Evolutionary conservation across 1,284 basidiomycete species (phyloP).

Genomic region (Ceratobasidium sp.): DNA sequence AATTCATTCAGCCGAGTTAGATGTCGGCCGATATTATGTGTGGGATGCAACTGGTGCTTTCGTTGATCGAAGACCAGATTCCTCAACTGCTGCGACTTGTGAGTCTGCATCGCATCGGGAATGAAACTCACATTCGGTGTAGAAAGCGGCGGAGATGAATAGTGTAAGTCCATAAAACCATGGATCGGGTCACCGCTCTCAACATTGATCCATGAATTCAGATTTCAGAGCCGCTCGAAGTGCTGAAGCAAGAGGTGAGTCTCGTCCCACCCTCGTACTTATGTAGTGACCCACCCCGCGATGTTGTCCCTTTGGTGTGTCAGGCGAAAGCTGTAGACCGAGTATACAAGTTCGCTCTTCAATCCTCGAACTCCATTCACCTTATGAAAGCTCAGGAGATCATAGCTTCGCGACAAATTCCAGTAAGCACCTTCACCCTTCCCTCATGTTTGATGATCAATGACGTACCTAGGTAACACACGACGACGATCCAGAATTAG

Average conservation of each 20-base stretch:
- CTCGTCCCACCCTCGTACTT: no score
- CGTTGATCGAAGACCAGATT: slow-evolving; percentile 1
- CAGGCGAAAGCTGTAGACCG: slow-evolving; percentile 8
- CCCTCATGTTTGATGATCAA: no score
- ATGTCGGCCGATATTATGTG: slow-evolving; percentile 1
- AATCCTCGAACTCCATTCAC: neutral
- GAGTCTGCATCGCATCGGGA: neutral
- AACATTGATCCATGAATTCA: neutral
- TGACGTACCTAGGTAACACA: no score
- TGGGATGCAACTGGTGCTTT: slow-evolving; percentile 8
- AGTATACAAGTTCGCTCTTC: slow-evolving; percentile 8
- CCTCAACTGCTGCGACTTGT: neutral
- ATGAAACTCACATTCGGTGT: neutral
- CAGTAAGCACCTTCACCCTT: no score
- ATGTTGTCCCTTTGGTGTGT: neutral
- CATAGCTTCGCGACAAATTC: neutral
- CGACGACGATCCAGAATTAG: no score
- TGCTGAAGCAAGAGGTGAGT: neutral
- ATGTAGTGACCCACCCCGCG: no score
- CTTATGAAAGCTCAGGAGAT: neutral
- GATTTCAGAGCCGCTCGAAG: neutral
- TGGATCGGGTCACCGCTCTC: no score
- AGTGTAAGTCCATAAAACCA: neutral
- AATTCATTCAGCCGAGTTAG: neutral
- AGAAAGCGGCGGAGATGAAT: slow-evolving; percentile 5